A percentile compares a stretch with the other conserved stretches of the same genome.
These are phyloP conservation scores for Mollisia scopiformis DNA, from an alignment of 2,329 filamentous ascomycete genomes.

Conservation along the genomic window DNA sequence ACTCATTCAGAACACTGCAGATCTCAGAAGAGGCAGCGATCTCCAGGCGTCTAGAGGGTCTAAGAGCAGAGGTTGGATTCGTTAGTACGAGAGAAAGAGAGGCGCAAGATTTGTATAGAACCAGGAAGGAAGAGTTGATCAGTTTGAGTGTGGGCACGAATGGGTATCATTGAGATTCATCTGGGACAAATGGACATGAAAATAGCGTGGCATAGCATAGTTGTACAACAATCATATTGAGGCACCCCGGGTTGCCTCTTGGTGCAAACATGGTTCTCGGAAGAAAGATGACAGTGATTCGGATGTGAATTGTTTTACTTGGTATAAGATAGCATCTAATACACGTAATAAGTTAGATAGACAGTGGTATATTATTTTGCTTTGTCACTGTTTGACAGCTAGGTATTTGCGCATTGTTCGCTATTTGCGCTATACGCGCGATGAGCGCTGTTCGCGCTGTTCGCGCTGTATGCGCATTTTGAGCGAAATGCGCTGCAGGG, in stretches of 20 bases:
- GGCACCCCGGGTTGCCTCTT: not conserved
- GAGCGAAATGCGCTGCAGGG: no score
- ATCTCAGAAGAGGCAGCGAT: conserved; percentile 81
- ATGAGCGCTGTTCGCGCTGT: no score
- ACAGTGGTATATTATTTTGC: no score
- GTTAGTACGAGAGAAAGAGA: conserved; percentile 83
- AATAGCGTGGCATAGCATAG: not conserved
- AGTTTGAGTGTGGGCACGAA: conserved; percentile 47
- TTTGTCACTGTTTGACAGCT: no score
- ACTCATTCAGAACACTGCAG: conserved; percentile 75
- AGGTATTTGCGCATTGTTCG: no score
- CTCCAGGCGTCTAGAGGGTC: conserved; percentile 67
- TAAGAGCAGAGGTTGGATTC: conserved; percentile 83
- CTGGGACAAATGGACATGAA: not conserved
- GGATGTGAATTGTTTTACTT: no score
- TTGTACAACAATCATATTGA: conserved; percentile 11
- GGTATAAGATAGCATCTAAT: no score
- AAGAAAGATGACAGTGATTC: no score
- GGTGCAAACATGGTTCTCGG: no score
- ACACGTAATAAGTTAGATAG: no score
- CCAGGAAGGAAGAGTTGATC: conserved; percentile 76
- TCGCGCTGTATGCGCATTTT: no score
- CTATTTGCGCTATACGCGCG: no score
- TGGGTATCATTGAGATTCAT: conserved; percentile 27
- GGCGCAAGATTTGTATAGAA: conserved; percentile 84